Evolutionary conservation across 2,329 filamentous ascomycete genomes (phyloP).

Genomic region (Byssothecium circinans): DNA sequence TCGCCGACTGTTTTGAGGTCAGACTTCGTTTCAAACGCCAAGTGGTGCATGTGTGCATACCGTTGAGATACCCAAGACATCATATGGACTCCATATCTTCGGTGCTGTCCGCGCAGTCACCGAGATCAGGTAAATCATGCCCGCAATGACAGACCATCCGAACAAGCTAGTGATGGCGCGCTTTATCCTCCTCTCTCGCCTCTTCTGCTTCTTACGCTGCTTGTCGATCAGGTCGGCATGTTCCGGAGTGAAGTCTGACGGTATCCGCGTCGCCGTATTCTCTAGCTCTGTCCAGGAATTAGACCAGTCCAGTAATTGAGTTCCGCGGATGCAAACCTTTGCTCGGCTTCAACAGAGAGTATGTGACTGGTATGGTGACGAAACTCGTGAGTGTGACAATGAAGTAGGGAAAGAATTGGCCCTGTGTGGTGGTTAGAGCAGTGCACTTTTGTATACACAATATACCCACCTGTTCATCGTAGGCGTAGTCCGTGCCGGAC

Average conservation of each 20-base stretch:
- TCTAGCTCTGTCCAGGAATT: slow-evolving; percentile 61
- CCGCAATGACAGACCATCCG: slow-evolving; percentile 82
- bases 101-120: slow-evolving; percentile 70
- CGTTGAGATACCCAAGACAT: slow-evolving; percentile 84
- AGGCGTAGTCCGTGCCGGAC: slow-evolving; percentile 81
- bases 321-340: slow-evolving; percentile 53
- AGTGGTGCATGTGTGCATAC: slow-evolving; percentile 50
- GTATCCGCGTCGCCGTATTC: slow-evolving; percentile 79
- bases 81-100: slow-evolving; percentile 95
- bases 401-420: slow-evolving; percentile 99
- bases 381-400: slow-evolving; percentile 87
- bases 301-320: slow-evolving; percentile 8
- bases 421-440: slow-evolving; percentile 52
- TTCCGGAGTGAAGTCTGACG: slow-evolving; percentile 76
- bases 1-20: slow-evolving; percentile 63
- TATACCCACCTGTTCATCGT: slow-evolving; percentile 81
- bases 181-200: slow-evolving; percentile 86
- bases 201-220: slow-evolving; percentile 83
- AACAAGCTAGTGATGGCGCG: slow-evolving; percentile 72
- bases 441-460: not conserved
- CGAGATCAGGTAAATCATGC: slow-evolving; percentile 89
- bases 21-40: slow-evolving; percentile 14
- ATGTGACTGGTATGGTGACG: slow-evolving; percentile 87
- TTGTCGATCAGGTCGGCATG: slow-evolving; percentile 81
- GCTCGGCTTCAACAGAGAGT: slow-evolving; percentile 78